Evolutionary conservation across 2,329 filamentous ascomycete genomes (phyloP).

Genomic region (Stachybotrys chlorohalonatus): DNA sequence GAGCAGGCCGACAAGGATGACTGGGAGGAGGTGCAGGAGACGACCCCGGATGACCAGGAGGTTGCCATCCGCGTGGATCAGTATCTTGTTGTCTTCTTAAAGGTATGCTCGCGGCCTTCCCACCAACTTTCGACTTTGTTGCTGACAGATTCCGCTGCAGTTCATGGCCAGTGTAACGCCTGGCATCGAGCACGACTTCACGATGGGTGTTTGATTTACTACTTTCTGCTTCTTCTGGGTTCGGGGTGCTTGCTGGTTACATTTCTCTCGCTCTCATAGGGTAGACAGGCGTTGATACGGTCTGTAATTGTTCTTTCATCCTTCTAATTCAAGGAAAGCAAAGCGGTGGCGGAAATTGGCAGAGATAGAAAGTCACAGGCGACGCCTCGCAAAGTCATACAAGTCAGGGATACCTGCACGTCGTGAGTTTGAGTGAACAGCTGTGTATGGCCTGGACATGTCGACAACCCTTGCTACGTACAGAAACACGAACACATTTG

Average conservation of each 20-base stretch:
- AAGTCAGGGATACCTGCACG: too few relatives aligned
- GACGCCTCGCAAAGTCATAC: too few relatives aligned
- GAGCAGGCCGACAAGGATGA: conserved; percentile 47
- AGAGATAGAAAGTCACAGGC: background rate
- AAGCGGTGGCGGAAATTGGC: background rate
- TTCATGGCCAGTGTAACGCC: conserved; percentile 88
- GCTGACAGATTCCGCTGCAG: conserved; percentile 17
- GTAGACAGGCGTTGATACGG: background rate
- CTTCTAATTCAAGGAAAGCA: background rate
- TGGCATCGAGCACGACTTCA: conserved; percentile 96
- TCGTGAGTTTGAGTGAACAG: too few relatives aligned
- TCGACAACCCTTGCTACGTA: too few relatives aligned
- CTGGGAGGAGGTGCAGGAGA: conserved; percentile 56
- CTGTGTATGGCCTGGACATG: too few relatives aligned
- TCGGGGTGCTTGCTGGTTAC: background rate
- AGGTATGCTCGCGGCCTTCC: conserved; percentile 41
- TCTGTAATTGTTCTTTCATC: background rate
- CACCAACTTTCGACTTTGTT: background rate
- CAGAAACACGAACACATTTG: too few relatives aligned
- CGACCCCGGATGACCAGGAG: conserved; percentile 58
- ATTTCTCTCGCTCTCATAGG: background rate
- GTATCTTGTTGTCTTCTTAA: conserved; percentile 79
- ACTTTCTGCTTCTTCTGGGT: background rate
- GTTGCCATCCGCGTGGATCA: conserved; percentile 81
- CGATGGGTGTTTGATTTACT: conserved; percentile 69